Percentiles rank a stretch among this genome's conserved stretches.
These are phyloP conservation scores for Termitomyces sp. DNA, from an alignment of 768 basidiomycete genomes.

Conservation along the genomic window DNA sequence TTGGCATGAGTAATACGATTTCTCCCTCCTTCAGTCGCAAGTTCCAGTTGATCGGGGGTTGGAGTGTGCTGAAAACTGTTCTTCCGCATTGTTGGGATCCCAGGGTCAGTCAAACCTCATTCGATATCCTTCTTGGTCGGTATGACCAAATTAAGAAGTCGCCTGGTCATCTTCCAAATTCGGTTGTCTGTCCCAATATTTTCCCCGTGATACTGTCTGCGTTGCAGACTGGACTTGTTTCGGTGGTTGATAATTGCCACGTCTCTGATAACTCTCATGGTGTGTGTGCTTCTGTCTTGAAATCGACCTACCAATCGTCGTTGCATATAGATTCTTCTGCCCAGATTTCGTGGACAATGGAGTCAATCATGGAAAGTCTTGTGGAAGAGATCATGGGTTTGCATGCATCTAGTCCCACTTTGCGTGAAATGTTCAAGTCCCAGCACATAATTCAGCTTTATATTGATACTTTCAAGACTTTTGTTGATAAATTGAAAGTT, in stretches of 20 bases:
- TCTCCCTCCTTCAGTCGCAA: constrained; percentile 70
- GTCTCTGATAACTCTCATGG: constrained; percentile 26
- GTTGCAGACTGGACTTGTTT: constrained; percentile 53
- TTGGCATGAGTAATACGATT: constrained; percentile 50
- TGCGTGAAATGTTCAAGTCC: constrained; percentile 72
- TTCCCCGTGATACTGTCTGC: constrained; percentile 70
- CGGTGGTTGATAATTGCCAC: constrained; percentile 35
- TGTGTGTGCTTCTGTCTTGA: constrained; percentile 15
- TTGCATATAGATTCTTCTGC: constrained; percentile 10
- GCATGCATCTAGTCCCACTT: constrained; percentile 60
- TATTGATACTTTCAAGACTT: constrained; percentile 59
- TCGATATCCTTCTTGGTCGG: constrained; percentile 68
- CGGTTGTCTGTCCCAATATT: constrained; percentile 64
- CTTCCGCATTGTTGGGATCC: constrained; percentile 70
- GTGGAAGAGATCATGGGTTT: constrained; percentile 68
- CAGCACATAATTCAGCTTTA: constrained; percentile 67
- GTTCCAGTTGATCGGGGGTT: constrained; percentile 84
- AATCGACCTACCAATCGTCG: not conserved
- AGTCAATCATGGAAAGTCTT: constrained; percentile 53
- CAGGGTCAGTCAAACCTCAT: constrained; percentile 61
- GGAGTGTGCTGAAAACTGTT: constrained; percentile 68
- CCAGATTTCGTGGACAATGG: constrained; percentile 28
- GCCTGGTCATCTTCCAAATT: constrained; percentile 21
- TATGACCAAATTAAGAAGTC: constrained; percentile 20
- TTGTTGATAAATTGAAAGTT: constrained; percentile 42